phyloP scores from a whole-genome alignment of 257 asterid genomes.

The Forsythia viridissima region DNA sequence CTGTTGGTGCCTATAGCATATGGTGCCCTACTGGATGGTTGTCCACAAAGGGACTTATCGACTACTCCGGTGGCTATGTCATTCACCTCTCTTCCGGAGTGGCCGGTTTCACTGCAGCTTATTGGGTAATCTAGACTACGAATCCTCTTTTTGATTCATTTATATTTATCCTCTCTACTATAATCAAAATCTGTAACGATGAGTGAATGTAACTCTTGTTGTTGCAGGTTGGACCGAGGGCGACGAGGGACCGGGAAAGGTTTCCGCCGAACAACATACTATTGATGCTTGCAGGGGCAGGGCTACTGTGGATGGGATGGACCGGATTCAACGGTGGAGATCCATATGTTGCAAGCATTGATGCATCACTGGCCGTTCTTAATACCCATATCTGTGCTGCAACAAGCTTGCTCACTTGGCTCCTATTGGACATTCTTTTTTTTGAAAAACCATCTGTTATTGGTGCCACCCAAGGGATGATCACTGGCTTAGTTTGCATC shows the following conservation, averaged over 20 bases:
- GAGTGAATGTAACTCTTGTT: no score
- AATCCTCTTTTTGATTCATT: neutral
- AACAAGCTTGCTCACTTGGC: constrained; percentile 78
- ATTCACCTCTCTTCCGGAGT: constrained; percentile 81
- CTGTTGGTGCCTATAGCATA: constrained; percentile 62
- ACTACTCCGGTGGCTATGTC: constrained; percentile 74
- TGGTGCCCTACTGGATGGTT: constrained; percentile 82
- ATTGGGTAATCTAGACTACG: constrained; percentile 47
- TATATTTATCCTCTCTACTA: no score
- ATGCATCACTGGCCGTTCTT: constrained; percentile 73
- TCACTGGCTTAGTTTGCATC: constrained; percentile 85
- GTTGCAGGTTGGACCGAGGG: constrained; percentile 74
- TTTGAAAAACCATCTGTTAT: constrained; percentile 75
- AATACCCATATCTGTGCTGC: constrained; percentile 75
- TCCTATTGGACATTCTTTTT: constrained; percentile 62
- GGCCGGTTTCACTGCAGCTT: constrained; percentile 89
- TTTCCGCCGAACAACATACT: constrained; percentile 73
- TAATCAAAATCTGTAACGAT: no score
- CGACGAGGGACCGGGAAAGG: constrained; percentile 54
- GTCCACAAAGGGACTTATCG: constrained; percentile 56
- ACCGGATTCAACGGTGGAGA: constrained; percentile 88
- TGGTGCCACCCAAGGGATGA: constrained; percentile 86
- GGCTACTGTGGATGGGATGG: constrained; percentile 88
- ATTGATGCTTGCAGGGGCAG: constrained; percentile 76
- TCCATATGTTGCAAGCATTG: constrained; percentile 65